Base-by-base conservation (phyloP, 176 grass and related monocot genomes). In the Microstegium vimineum region DNA sequence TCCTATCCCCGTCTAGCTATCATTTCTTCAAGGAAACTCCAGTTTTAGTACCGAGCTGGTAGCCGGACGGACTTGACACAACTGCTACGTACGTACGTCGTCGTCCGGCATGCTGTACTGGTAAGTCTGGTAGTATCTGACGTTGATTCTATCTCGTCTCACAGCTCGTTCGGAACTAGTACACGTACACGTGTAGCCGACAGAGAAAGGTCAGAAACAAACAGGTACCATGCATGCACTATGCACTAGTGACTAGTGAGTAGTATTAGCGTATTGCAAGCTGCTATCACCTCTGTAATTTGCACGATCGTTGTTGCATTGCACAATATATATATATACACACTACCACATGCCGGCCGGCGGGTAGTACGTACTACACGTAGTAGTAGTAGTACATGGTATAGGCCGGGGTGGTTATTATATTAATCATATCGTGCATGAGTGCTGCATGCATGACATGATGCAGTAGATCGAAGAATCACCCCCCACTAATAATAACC, bases 1-100 rank as follows among this genome's bases (percentile, higher is more conserved):
- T 2, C 64, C 14, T 17, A 5, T 5, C 26, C 1, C 22, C 13
- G 1, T 4, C 5, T 22, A 52, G 6, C 22, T 25, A 22, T 83
- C 43, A 73, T 90, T 79, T 79, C 88, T 86, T 90, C 83, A 90
- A 86, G 68, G 23, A 37, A 90, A 86, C 84, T 90, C 87, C 64
- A 82, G 14, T 76, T 65, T 20, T 5, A 6, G 80, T 88, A 66
- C 63, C 12, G 61, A 16, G 63, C 38, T 32, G 12, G 78, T 31
- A 42, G 61, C 62, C 42, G 69, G 69, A 28, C 27, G 45, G 12
- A 42, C 41, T n/a, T n/a, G 76, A 46, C 37, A 64, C 56, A 75
- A 68, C 80, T 78, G 66, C 71, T 56, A 70, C 6, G 68, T 82
- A 66, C 65, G 77, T 14, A 33, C n/a, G 45, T 46, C 30, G 49